Evolutionary conservation across 495 filamentous ascomycete species (phyloP), one percentile per base, ranked within the genome.

Genomic region (Polyplosphaeria fusca): DNA sequence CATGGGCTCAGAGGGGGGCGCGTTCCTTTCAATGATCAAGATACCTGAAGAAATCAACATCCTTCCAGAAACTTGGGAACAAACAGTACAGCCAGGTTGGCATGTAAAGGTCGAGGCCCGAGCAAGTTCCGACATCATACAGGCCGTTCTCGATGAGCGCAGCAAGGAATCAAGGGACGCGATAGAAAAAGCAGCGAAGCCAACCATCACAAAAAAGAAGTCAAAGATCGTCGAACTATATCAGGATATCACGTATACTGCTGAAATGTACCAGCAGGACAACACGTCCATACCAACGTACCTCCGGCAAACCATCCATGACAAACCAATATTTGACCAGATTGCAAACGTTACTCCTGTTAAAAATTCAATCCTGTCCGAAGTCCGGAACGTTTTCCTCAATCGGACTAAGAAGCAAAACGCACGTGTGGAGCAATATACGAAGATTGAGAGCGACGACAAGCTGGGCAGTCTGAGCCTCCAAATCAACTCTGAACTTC

Each of bases 371-470:
- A 20, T 48, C 20, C 3, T 48, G 7, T 27, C 2, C 23, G 45
- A 48, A 35, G 27, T 35, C 3, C 22, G 45, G 13, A 48, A 48
- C 20, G 45, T 48, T 16, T 48, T 48, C 26, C 27, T 48, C 11
- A n/a, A 24, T 20, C 22, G 13, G 18, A n/a, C 45, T 4, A 48
- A 48, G 45, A 20, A 48, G 45, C 28, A 16, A n/a, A 13, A 4
- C 4, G 22, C 45, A 3, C n/a, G 9, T 18, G 20, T 18, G 3
- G 13, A 11, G 3, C 9, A 28, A 2, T 48, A 48, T 20, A 19
- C 19, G 11, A 24, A 28, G 12, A 48, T 48, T 26, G 16, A 48
- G 9, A 48, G 45, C 16, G 45, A 32, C 45, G 45, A 48, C 32
- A 14, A 22, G 3, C 13, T 48, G 9, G 45, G 45, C 3, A 20